Conservation (phyloP, 352 stramenopile genomes). For the Stephanocyclus meneghinianus region DNA sequence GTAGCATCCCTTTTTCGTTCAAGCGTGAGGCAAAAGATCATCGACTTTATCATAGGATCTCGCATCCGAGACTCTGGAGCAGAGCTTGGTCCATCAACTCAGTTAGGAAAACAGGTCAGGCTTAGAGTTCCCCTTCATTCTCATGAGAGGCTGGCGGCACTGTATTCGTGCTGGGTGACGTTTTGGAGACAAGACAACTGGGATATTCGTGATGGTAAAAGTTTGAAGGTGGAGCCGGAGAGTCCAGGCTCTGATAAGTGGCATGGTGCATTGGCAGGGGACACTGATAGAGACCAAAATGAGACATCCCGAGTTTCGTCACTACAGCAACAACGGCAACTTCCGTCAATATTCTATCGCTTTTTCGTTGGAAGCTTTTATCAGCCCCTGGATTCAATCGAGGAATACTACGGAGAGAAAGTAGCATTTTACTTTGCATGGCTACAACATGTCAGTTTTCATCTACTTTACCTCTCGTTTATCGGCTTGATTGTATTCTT, state of each 20-base stretch:
- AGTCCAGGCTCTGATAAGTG: constrained; percentile 14
- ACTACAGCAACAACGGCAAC: neutral
- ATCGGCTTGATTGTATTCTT: constrained; percentile 89
- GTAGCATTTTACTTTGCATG: constrained; percentile 98
- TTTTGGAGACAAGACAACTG: constrained; percentile 79
- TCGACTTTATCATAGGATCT: constrained; percentile 82
- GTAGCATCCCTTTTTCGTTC: constrained; percentile 75
- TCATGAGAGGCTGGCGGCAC: constrained; percentile 68
- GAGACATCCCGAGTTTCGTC: neutral
- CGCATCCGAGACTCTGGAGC: constrained; percentile 81
- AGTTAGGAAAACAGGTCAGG: constrained; percentile 80
- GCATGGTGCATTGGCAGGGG: neutral
- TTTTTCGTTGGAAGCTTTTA: constrained; percentile 79
- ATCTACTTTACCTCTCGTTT: constrained; percentile 89
- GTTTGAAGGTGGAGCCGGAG: constrained; percentile 25
- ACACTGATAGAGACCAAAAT: neutral
- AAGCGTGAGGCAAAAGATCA: constrained; percentile 80
- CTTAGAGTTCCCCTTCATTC: constrained; percentile 78
- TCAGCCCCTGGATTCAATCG: constrained; percentile 84
- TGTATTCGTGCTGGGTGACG: constrained; percentile 74
- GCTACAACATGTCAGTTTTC: constrained; percentile 92
- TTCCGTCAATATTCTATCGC: constrained; percentile 70
- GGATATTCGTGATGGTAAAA: constrained; percentile 48
- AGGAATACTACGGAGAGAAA: constrained; percentile 90
- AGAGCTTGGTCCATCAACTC: constrained; percentile 67